Conservation (phyloP, 1,139 yeast genomes). For the Pneumocystis canis region DNA sequence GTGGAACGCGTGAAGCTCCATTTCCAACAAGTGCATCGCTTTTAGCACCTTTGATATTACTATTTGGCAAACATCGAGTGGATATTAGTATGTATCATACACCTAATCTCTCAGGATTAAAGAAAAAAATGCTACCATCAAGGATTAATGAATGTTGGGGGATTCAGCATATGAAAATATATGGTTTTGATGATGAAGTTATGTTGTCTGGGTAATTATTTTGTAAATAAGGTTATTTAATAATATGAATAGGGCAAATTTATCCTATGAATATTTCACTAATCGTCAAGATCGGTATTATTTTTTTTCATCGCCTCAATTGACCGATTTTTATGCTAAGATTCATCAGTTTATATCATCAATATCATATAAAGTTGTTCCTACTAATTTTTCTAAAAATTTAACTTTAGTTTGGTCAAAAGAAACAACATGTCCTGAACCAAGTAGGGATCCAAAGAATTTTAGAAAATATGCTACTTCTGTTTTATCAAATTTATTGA, state of each 20-base stretch:
- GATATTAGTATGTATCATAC: conserved; percentile 79
- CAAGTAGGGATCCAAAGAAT: conserved; percentile 41
- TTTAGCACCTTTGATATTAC: conserved; percentile 49
- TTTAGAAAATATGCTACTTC: conserved; percentile 50
- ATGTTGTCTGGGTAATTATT: conserved; percentile 48
- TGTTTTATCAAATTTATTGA: conserved; percentile 5
- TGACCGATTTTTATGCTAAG: conserved; percentile 59
- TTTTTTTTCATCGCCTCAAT: conserved; percentile 39
- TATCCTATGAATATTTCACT: conserved; percentile 84
- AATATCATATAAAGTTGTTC: conserved; percentile 52
- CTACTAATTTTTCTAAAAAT: conserved; percentile 6
- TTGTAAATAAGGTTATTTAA: neutral
- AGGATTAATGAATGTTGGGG: conserved; percentile 86
- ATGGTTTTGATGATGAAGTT: conserved; percentile 86
- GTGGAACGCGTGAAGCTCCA: conserved; percentile 93
- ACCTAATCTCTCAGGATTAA: conserved; percentile 62
- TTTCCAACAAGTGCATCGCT: conserved; percentile 60
- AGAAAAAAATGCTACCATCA: conserved; percentile 53
- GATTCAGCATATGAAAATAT: conserved; percentile 90
- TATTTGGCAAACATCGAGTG: conserved; percentile 54
- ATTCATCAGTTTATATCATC: conserved; percentile 54
- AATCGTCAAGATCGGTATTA: conserved; percentile 91
- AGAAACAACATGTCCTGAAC: conserved; percentile 41
- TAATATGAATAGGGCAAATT: conserved; percentile 39
- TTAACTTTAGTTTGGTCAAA: neutral